Conservation (phyloP, 805 yeast genomes). For the Komagataella kurtzmanii region DNA sequence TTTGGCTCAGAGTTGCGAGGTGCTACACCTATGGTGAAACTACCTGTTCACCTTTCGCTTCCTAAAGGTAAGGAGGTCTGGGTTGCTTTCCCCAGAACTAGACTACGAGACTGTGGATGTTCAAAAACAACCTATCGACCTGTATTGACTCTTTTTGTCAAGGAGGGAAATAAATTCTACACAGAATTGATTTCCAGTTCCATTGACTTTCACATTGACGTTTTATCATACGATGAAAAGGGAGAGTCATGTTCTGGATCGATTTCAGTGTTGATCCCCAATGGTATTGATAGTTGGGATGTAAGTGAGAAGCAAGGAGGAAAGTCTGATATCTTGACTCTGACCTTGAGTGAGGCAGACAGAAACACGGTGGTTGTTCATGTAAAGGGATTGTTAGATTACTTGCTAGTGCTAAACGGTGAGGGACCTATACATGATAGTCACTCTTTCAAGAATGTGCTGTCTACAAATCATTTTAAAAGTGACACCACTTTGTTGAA, state of each 20-base stretch:
- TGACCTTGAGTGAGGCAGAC: conserved; percentile 24
- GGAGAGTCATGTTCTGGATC: conserved; percentile 9
- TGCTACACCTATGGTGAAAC: conserved; percentile 6
- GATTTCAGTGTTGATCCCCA: conserved; percentile 29
- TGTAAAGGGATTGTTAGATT: conserved; percentile 18
- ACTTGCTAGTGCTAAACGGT: conserved; percentile 1
- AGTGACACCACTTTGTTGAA: background rate
- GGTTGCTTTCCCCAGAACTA: conserved; percentile 26
- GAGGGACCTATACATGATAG: background rate
- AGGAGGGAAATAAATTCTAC: conserved; percentile 11
- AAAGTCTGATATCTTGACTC: conserved; percentile 16
- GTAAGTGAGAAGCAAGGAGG: background rate
- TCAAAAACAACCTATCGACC: conserved; percentile 25
- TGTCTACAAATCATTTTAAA: background rate
- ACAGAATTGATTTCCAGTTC: conserved; percentile 16
- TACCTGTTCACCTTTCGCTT: conserved; percentile 6
- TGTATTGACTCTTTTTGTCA: conserved; percentile 16
- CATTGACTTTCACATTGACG: conserved; percentile 22
- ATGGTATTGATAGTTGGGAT: conserved; percentile 29
- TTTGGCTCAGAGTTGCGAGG: conserved; percentile 3
- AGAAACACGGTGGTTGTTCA: conserved; percentile 21
- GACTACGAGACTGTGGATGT: conserved; percentile 24
- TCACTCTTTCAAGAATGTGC: background rate
- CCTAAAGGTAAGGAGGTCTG: conserved; percentile 12
- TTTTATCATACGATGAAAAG: conserved; percentile 15